Conservation (phyloP, 768 basidiomycete species). For the Suillus ampliporus region DNA sequence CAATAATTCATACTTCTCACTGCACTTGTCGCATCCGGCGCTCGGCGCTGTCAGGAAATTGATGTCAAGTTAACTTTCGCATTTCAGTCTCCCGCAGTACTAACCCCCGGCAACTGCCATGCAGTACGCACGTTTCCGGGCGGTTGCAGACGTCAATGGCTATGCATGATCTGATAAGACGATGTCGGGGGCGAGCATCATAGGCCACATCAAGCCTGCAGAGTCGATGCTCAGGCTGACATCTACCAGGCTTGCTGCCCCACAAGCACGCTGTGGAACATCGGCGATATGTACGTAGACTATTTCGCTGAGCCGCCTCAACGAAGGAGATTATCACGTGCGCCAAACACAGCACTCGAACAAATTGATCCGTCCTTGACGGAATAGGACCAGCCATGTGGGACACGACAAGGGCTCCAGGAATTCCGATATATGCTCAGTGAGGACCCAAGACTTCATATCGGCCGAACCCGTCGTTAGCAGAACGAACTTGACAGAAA, state of each 20-base stretch:
- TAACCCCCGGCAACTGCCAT: no score
- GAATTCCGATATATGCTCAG: no score
- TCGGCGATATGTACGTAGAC: no score
- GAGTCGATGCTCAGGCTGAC: no score
- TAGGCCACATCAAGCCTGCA: no score
- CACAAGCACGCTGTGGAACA: no score
- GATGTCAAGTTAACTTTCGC: no score
- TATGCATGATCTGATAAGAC: background rate
- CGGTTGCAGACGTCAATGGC: background rate
- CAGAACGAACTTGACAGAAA: background rate
- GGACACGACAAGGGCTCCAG: background rate
- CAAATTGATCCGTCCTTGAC: background rate
- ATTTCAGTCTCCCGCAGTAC: background rate
- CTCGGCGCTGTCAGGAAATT: background rate
- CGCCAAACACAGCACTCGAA: no score
- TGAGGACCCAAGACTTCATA: background rate
- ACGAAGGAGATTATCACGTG: background rate
- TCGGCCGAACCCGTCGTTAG: slow-evolving; percentile 5
- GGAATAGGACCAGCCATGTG: background rate
- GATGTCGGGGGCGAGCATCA: background rate
- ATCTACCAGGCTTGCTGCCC: background rate
- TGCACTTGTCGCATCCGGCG: background rate
- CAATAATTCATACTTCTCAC: background rate
- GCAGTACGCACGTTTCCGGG: background rate
- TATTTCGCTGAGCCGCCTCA: background rate